Evolutionary conservation across 257 asterid species (phyloP).

Genomic region (Solanum medicagineum): DNA sequence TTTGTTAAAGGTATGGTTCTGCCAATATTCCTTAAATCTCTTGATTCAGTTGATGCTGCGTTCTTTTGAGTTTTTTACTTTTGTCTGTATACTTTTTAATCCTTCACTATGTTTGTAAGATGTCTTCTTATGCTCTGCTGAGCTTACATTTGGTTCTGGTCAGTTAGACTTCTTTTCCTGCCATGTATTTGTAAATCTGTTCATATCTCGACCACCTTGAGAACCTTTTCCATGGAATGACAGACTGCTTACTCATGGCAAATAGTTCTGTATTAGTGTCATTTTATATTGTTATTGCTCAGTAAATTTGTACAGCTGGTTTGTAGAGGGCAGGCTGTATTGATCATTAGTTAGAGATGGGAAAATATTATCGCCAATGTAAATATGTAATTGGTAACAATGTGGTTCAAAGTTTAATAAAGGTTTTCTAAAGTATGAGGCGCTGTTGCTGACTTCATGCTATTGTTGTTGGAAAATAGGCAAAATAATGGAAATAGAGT

Average conservation of each 20-base stretch:
- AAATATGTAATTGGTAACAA: neutral
- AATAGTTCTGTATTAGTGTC: neutral
- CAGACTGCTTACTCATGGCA: neutral
- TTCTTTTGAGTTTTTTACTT: neutral
- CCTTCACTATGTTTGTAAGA: neutral
- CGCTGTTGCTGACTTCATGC: neutral
- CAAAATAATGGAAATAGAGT: neutral
- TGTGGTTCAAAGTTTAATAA: neutral
- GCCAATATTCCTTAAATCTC: neutral
- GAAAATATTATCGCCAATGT: neutral
- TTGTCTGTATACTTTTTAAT: neutral
- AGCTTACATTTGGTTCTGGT: neutral
- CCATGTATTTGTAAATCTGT: neutral
- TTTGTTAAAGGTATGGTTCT: constrained; percentile 51
- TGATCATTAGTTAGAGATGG: neutral
- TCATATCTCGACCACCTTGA: neutral
- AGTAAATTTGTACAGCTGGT: neutral
- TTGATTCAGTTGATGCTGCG: neutral
- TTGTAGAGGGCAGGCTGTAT: neutral
- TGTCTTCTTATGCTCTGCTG: neutral
- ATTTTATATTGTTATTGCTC: neutral
- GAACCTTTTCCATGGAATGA: neutral
- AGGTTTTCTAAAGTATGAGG: neutral
- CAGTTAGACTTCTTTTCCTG: neutral
- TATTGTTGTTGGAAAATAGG: neutral